Evolutionary conservation across 257 asterid genomes (phyloP).

Genomic region (Phtheirospermum japonicum): DNA sequence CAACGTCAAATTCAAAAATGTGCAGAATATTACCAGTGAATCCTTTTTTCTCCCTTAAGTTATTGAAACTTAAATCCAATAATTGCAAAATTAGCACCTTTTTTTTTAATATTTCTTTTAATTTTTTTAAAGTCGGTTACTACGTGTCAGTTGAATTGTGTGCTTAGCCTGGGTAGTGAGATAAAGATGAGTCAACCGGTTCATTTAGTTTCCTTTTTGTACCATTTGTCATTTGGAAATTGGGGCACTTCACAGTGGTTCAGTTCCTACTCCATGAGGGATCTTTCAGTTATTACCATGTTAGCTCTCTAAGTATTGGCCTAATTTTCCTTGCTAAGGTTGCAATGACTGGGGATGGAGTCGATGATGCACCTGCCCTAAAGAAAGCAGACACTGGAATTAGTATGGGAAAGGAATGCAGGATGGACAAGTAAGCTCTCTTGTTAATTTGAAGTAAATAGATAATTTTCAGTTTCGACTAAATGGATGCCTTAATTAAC

Average conservation of each 20-base stretch:
- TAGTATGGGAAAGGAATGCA: conserved; percentile 99
- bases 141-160: conserved; percentile 14
- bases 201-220: neutral
- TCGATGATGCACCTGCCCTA: conserved; percentile 98
- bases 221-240: neutral
- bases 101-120: too few species aligned
- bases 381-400: conserved; percentile 97
- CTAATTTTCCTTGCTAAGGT: conserved; percentile 51
- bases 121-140: neutral
- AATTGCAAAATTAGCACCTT: conserved; percentile 19
- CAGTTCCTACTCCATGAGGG: neutral
- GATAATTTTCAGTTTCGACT: too few species aligned
- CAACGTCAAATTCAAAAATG: conserved; percentile 17
- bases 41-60: neutral
- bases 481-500: too few species aligned
- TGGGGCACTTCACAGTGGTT: conserved; percentile 5
- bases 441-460: too few species aligned
- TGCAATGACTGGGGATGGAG: conserved; percentile 99
- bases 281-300: neutral
- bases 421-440: too few species aligned
- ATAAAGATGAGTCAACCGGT: conserved; percentile 6
- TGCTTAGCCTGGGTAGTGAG: conserved; percentile 12
- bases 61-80: neutral
- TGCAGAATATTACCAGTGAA: conserved; percentile 9
- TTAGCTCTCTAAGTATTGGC: conserved; percentile 14